phyloP scores from a whole-genome alignment of 2,329 filamentous ascomycete species.

The Mycocentrospora acerina region DNA sequence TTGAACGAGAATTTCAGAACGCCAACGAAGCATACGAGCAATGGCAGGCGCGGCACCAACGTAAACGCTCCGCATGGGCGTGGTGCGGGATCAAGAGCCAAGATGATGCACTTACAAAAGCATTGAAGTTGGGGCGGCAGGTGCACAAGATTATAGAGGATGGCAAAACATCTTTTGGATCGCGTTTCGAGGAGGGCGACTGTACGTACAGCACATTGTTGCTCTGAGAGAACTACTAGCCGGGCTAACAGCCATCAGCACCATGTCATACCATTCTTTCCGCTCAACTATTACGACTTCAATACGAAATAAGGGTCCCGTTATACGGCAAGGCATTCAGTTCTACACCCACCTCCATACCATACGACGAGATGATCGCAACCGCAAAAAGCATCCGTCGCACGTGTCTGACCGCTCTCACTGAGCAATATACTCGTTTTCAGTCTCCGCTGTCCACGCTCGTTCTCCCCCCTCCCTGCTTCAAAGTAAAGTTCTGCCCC shows the following conservation, averaged over 20 bases:
- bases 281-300: slow-evolving; percentile 34
- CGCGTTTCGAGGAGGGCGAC: slow-evolving; percentile 36
- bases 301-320: slow-evolving; percentile 35
- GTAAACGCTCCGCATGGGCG: slow-evolving; percentile 25
- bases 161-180: slow-evolving; percentile 29
- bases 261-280: slow-evolving; percentile 34
- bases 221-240: too few relatives aligned
- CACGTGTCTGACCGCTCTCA: slow-evolving; percentile 31
- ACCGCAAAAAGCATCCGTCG: slow-evolving; percentile 36
- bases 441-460: slow-evolving; percentile 17
- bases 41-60: slow-evolving; percentile 23
- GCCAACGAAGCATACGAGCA: slow-evolving; percentile 36
- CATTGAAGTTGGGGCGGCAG: slow-evolving; percentile 28
- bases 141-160: slow-evolving; percentile 29
- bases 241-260: slow-evolving; percentile 23
- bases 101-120: slow-evolving; percentile 30
- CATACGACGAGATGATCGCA: slow-evolving; percentile 32
- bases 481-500: slow-evolving; percentile 36
- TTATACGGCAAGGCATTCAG: slow-evolving; percentile 31
- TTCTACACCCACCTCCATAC: slow-evolving; percentile 17
- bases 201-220: slow-evolving; percentile 23
- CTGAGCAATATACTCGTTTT: slow-evolving; percentile 31
- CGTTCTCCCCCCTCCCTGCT: slow-evolving; percentile 36
- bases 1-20: slow-evolving; percentile 39
- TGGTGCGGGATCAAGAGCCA: slow-evolving; percentile 25